A percentile compares a stretch with the other conserved stretches of the same genome.
phyloP scores from a whole-genome alignment of 1,284 basidiomycete species.

The Austroboletus olivaceoglutinosus region DNA sequence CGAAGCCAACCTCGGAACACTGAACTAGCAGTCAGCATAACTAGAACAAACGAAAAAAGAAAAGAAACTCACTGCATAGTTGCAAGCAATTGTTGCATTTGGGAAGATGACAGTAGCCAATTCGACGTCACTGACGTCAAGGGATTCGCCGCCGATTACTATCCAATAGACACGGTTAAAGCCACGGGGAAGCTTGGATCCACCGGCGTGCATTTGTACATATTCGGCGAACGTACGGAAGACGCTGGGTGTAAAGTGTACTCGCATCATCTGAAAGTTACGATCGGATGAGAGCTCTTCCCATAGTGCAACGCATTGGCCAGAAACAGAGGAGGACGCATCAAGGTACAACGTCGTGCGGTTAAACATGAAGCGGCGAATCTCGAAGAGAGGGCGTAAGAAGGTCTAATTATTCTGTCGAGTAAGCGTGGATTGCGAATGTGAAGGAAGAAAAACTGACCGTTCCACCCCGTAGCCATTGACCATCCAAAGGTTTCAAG shows the following conservation, averaged over 20 bases:
- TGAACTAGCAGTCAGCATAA: not conserved
- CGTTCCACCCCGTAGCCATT: conserved; percentile 31
- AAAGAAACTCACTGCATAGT: conserved; percentile 26
- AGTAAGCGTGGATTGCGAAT: not conserved
- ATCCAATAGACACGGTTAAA: conserved; percentile 32
- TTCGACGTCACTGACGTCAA: conserved; percentile 24
- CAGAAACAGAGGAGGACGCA: conserved; percentile 23
- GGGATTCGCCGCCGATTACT: conserved; percentile 29
- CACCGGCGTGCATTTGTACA: conserved; percentile 17
- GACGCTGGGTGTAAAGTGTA: conserved; percentile 29
- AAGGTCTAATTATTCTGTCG: conserved; percentile 19
- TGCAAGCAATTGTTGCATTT: conserved; percentile 28
- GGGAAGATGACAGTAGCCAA: conserved; percentile 25
- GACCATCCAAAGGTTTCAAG: conserved; percentile 26
- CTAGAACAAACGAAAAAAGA: not conserved
- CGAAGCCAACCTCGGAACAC: conserved; percentile 33
- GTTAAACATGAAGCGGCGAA: conserved; percentile 34
- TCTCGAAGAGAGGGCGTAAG: conserved; percentile 31
- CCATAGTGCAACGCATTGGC: conserved; percentile 25
- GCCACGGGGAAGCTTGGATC: conserved; percentile 20
- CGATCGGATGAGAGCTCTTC: conserved; percentile 25
- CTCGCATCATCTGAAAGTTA: conserved; percentile 26
- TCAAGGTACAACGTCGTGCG: conserved; percentile 30
- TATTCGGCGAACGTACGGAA: conserved; percentile 31
- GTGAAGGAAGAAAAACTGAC: conserved; percentile 9